These are phyloP conservation scores for Vanrija sp. DNA, from an alignment of 1,284 basidiomycete species.

Conservation along the genomic window DNA sequence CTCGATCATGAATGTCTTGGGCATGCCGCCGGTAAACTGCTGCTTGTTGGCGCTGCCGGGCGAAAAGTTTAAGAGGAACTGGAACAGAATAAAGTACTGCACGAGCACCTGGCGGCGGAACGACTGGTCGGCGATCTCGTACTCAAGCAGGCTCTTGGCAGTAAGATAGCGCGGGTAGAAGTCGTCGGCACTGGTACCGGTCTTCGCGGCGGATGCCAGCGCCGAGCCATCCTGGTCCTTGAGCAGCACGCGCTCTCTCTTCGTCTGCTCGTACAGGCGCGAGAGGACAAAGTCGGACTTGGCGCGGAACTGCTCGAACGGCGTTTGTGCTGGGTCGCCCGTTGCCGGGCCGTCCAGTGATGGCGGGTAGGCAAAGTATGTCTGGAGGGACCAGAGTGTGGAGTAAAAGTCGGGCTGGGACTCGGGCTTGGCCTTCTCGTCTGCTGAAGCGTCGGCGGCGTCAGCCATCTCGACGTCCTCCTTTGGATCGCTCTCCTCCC, in stretches of 20 bases:
- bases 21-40: constrained; percentile 43
- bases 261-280: constrained; percentile 38
- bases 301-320: constrained; percentile 34
- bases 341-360: constrained; percentile 34
- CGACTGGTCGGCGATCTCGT: constrained; percentile 39
- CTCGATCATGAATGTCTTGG: constrained; percentile 40
- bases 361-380: constrained; percentile 45
- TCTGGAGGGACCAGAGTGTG: constrained; percentile 47
- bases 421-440: background rate
- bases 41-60: constrained; percentile 37
- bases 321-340: constrained; percentile 20
- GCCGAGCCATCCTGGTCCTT: constrained; percentile 18
- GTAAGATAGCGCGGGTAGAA: constrained; percentile 47
- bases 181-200: constrained; percentile 21
- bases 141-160: constrained; percentile 36
- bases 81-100: constrained; percentile 48
- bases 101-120: constrained; percentile 48
- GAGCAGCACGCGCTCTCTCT: constrained; percentile 28
- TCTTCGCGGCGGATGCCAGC: constrained; percentile 23
- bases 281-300: constrained; percentile 41
- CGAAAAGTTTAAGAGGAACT: constrained; percentile 43
- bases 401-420: constrained; percentile 41
- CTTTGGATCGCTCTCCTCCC: constrained; percentile 27
- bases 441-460: background rate
- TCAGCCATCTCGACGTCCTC: constrained; percentile 7